These are phyloP conservation scores for Homolaphlyctis polyrhiza DNA, from an alignment of 371 early-diverging fungal genomes.

Conservation along the genomic window DNA sequence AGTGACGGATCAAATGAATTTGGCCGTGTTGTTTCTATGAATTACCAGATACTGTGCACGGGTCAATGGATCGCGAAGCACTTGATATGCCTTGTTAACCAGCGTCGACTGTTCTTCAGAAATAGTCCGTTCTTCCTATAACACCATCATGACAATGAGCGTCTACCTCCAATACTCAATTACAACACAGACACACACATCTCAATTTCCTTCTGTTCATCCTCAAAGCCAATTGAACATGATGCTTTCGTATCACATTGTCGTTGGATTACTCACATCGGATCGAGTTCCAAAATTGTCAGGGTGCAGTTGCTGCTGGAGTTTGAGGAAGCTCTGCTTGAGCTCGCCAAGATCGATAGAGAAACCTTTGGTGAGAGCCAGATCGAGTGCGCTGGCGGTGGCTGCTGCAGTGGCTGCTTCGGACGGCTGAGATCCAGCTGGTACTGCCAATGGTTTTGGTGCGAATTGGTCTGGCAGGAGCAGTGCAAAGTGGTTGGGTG, in stretches of 20 bases:
- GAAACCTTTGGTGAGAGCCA: conserved; percentile 28
- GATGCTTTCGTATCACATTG: too few species aligned
- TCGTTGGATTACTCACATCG: conserved; percentile 46
- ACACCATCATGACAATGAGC: background rate
- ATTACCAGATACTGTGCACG: conserved; percentile 76
- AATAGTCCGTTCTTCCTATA: conserved; percentile 62
- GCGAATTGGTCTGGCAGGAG: background rate
- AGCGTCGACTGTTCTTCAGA: conserved; percentile 77
- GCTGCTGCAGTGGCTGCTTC: background rate
- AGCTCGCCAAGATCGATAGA: conserved; percentile 63
- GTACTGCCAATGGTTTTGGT: background rate
- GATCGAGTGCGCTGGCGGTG: background rate
- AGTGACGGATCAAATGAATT: background rate
- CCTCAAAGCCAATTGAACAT: too few species aligned
- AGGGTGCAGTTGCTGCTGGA: conserved; percentile 85
- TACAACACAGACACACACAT: background rate
- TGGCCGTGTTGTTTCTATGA: background rate
- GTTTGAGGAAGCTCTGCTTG: conserved; percentile 57
- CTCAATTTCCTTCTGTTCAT: background rate
- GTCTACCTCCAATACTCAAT: background rate
- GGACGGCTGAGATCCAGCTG: background rate
- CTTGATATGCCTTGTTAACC: conserved; percentile 82
- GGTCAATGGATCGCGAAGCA: conserved; percentile 69
- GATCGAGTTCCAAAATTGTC: conserved; percentile 70
- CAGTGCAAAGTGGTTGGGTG: conserved; percentile 3